Evolutionary conservation across 2,329 filamentous ascomycete genomes (phyloP), one percentile per base, ranked within the genome.

Genomic region (Magnaporthiopsis rhizophila): DNA sequence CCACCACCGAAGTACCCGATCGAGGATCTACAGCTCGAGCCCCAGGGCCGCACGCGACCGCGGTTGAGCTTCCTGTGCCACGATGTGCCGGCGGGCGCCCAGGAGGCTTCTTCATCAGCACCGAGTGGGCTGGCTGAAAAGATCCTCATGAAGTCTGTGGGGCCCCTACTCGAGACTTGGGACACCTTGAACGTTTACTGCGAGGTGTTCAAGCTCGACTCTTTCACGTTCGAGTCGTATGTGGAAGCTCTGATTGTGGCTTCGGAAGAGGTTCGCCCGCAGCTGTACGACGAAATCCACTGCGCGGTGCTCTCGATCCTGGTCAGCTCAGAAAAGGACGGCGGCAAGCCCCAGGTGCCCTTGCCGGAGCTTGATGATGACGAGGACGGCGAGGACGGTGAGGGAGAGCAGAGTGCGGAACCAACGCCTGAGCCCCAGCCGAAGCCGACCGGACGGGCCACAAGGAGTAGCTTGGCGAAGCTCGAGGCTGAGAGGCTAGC

Each of bases 141-240:
- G 56, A 86, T 98, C 64, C 79, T 88, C 26, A 95, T 94, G 86
- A 87, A 89, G 70, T 94, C 92, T 3, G 86, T 97, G n/a, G 92
- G 93, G 0, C 83, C 87, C 2, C 79, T 98, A 21, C 78, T 99
- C 30, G 94, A 97, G 76, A 91, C 91, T 0, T 99, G 95, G 95
- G 92, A 97, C 70, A 97, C 93, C 0, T 82, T 99, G 45, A 99
- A 97, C 71, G 94, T 99, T n/a, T 97, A 97, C 73, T 96, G 92
- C 72, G 92, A 97, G 71, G 89, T 97, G 24, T 96, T 96, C 72
- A 86, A 91, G 71, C 82, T 99, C 32, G 95, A 99, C 75, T 98
- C 94, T 0, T 99, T 99, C 73, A 98, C 94, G 0, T 96, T 98
- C 71, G 95, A 99, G 74, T 95, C 99, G 74, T 98, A 93, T 71